Base-by-base conservation (phyloP, 2,329 filamentous ascomycete genomes). In the Neospermospora avenae region DNA sequence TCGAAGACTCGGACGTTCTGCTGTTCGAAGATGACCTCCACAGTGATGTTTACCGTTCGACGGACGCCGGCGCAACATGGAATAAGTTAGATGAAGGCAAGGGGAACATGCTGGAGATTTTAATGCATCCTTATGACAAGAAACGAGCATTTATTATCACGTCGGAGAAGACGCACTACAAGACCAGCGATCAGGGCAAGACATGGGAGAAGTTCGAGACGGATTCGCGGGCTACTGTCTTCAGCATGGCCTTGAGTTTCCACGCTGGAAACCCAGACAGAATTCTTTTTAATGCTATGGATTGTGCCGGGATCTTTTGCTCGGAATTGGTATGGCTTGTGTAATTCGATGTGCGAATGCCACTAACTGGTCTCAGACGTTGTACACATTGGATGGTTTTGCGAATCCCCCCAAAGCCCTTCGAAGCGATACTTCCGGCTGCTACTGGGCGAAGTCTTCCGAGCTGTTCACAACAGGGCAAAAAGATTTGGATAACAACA, bases 331-430 rank as follows among this genome's bases (percentile, higher is more conserved):
- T 74, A 65, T 65, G 70, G 28, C 34, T 11, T 46, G 11, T 44
- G 28, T 7, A 5, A 16, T 45, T 13, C 24, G 3, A 25, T 48
- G 4, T 55, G 25, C 42, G 28, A 39, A 46, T 37, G 28, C 22
- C 4, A 24, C 63, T 65, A 53, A 65, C 52, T 18, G 28, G 11
- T 1, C 22, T n/a, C 57, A 73, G 72, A 65, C 83, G 57, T 78
- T 80, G 71, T 97, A 96, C 73, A 98, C 95, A 2, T 86, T 82
- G 14, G 88, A 98, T 74, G 91, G 91, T 65, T 99, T 99, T 78
- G 81, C 88, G 65, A 83, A 82, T 4, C 75, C 81, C 45, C 82
- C 85, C 55, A 82, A 89, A 66, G 75, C 80, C 5, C 80, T 97
- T 61, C 83, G 88, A 55, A 79, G 83, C 44, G 83, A 86, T 66